Evolutionary conservation across 306 rosid species (phyloP).

Genomic region (Oemleria cerasiformis): DNA sequence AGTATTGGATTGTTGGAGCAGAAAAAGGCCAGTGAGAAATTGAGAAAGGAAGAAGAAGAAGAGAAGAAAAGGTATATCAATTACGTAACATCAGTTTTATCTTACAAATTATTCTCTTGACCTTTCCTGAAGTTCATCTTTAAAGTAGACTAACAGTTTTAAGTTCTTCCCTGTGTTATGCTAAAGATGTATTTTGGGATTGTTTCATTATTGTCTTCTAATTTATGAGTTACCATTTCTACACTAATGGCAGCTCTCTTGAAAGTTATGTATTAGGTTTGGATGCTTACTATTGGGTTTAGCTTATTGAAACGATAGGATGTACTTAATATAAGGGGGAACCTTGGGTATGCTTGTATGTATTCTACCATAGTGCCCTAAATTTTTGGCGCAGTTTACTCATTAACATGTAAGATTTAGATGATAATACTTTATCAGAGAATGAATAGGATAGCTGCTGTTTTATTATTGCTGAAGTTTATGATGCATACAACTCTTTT

Average conservation of each 20-base stretch:
- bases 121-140: neutral
- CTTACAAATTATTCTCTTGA: neutral
- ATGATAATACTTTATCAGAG: neutral
- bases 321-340: neutral
- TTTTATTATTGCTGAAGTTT: neutral
- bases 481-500: neutral
- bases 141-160: neutral
- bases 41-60: slow-evolving; percentile 80
- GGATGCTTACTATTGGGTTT: neutral
- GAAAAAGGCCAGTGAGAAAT: slow-evolving; percentile 68
- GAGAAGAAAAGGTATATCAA: slow-evolving; percentile 85
- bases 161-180: neutral
- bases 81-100: slow-evolving; percentile 14
- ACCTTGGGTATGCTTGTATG: neutral
- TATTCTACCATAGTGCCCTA: neutral
- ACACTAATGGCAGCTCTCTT: neutral
- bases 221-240: neutral
- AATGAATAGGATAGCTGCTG: neutral
- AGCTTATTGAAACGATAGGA: neutral
- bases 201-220: neutral
- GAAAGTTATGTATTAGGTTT: neutral
- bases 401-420: neutral
- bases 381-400: neutral
- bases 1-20: slow-evolving; percentile 75
- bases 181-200: neutral